A percentile compares a stretch with the other conserved stretches of the same genome.
Conservation (phyloP, 768 basidiomycete genomes). For the Cystofilobasidium ferigula region DNA sequence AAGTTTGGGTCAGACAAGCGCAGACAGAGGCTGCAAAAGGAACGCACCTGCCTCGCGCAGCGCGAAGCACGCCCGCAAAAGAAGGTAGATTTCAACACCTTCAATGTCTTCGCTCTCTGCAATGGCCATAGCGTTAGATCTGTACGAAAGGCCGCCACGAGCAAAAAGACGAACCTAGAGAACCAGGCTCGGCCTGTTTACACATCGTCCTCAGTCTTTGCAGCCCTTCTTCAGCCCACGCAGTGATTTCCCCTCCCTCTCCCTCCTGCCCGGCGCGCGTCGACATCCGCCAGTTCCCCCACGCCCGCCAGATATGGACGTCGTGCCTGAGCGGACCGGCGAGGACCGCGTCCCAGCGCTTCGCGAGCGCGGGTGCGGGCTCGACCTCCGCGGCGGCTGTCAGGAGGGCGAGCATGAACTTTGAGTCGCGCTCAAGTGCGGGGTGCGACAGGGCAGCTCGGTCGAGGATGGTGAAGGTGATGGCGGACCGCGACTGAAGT, state of each 20-base stretch:
- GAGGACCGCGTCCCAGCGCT: constrained; percentile 36
- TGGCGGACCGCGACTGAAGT: constrained; percentile 29
- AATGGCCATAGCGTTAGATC: too few relatives aligned
- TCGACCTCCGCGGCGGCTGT: constrained; percentile 36
- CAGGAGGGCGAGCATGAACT: constrained; percentile 37
- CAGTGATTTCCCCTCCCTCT: constrained; percentile 31
- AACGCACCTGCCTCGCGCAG: constrained; percentile 39
- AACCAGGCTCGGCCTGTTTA: constrained; percentile 29
- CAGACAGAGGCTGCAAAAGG: background rate
- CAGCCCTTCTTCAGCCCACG: constrained; percentile 29
- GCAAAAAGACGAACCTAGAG: constrained; percentile 20
- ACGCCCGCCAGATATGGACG: constrained; percentile 18
- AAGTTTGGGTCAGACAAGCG: background rate
- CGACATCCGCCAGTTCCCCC: constrained; percentile 24
- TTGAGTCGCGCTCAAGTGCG: constrained; percentile 28
- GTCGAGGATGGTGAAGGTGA: constrained; percentile 38
- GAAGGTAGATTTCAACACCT: background rate
- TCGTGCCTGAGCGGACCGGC: constrained; percentile 21
- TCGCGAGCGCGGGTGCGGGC: constrained; percentile 32
- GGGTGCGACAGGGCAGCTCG: constrained; percentile 33
- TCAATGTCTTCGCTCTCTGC: constrained; percentile 15
- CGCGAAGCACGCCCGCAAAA: constrained; percentile 36
- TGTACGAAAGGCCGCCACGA: background rate
- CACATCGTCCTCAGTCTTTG: constrained; percentile 25
- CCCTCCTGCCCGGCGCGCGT: background rate